These are phyloP conservation scores for Penicillium egyptiacum DNA, from an alignment of 495 filamentous ascomycete species.

Conservation along the genomic window DNA sequence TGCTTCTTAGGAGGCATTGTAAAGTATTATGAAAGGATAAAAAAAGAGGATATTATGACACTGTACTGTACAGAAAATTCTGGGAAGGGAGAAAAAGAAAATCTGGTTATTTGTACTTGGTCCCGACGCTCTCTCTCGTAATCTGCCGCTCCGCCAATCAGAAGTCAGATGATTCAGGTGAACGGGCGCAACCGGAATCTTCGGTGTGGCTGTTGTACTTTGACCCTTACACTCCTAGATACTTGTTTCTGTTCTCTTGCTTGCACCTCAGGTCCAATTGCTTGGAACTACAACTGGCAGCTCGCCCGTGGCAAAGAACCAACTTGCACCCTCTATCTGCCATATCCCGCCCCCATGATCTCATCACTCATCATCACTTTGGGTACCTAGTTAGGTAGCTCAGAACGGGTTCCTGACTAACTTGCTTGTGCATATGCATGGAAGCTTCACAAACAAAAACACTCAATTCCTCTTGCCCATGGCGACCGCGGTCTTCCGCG, in stretches of 20 bases:
- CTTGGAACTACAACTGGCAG: background rate
- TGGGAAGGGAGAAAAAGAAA: constrained; percentile 33
- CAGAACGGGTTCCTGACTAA: background rate
- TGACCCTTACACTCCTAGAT: background rate
- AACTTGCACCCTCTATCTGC: background rate
- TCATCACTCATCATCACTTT: constrained; percentile 25
- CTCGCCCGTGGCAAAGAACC: background rate
- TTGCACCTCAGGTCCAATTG: background rate
- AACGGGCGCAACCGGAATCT: constrained; percentile 41
- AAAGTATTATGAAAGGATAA: constrained; percentile 31
- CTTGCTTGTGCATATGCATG: background rate
- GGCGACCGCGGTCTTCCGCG: constrained; percentile 1
- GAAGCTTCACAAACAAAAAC: background rate
- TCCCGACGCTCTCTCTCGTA: constrained; percentile 42
- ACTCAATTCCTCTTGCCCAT: background rate
- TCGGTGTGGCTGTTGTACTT: constrained; percentile 18
- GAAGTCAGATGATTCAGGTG: constrained; percentile 36
- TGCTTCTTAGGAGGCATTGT: constrained; percentile 46
- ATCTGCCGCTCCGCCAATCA: constrained; percentile 42
- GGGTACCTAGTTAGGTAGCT: no score
- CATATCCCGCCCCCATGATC: constrained; percentile 16
- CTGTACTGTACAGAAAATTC: constrained; percentile 32
- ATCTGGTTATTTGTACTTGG: constrained; percentile 44
- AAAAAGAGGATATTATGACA: constrained; percentile 28
- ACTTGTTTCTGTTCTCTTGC: background rate